A percentile compares a stretch with the other conserved stretches of the same genome.
phyloP scores from a whole-genome alignment of 345 rosid genomes.

The Euphorbia lathyris region DNA sequence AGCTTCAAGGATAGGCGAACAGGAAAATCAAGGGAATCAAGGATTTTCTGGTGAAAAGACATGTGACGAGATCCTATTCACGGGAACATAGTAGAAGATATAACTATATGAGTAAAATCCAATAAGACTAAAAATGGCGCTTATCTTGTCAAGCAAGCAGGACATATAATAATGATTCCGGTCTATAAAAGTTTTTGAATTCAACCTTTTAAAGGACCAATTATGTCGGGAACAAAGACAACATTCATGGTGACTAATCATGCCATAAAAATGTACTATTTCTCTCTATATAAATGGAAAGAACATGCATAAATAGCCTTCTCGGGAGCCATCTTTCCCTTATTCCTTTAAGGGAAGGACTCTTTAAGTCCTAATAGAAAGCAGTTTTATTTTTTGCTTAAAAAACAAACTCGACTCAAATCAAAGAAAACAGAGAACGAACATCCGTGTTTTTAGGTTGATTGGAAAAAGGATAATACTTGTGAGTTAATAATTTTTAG shows the following conservation, averaged over 20 bases:
- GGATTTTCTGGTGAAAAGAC: too few relatives aligned
- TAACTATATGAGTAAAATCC: too few relatives aligned
- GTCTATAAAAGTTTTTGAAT: neutral
- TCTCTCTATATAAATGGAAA: neutral
- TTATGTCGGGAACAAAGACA: neutral
- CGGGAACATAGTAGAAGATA: too few relatives aligned
- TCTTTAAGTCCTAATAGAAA: neutral
- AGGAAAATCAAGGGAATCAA: too few relatives aligned
- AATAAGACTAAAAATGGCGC: neutral
- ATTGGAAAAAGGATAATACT: neutral
- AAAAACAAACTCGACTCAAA: neutral
- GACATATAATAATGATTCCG: neutral
- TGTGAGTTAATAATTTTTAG: too few relatives aligned
- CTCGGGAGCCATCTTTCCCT: neutral
- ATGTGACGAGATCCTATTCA: too few relatives aligned
- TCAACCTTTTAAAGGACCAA: neutral
- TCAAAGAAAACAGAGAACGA: neutral
- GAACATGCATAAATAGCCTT: neutral
- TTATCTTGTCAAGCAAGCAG: neutral
- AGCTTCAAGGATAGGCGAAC: too few relatives aligned
- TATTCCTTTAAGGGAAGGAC: neutral
- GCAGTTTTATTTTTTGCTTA: neutral
- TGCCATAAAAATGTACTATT: too few relatives aligned
- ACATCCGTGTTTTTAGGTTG: neutral
- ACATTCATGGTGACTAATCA: neutral